Conservation (phyloP, 1,284 basidiomycete genomes). For the Singerocomus rubriflavus region DNA sequence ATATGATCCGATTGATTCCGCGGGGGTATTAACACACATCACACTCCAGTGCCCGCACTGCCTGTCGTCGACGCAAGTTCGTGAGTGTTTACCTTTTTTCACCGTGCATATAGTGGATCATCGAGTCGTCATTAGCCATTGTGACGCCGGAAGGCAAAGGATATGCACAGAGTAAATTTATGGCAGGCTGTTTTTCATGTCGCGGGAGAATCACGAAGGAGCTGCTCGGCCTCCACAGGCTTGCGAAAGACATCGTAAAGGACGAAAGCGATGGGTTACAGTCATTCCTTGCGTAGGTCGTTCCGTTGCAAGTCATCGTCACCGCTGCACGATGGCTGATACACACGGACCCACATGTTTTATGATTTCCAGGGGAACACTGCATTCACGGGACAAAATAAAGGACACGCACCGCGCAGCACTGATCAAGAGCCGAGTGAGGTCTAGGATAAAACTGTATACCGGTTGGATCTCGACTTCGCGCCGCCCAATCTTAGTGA, state of each 20-base stretch:
- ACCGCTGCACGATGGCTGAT: neutral
- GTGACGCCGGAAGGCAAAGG: neutral
- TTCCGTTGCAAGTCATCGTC: neutral
- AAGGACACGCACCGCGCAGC: neutral
- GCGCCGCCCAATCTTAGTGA: neutral
- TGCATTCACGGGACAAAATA: constrained; percentile 2
- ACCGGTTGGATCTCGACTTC: neutral
- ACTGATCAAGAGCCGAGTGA: neutral
- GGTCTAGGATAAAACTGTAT: neutral
- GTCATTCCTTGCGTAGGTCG: constrained; percentile 5
- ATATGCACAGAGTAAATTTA: neutral
- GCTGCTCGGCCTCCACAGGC: neutral
- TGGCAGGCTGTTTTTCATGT: neutral
- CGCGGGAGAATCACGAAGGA: neutral
- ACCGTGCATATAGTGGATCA: neutral
- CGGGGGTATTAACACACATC: neutral
- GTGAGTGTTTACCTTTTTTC: neutral
- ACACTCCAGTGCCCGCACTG: neutral
- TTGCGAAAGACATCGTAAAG: neutral
- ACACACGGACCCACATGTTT: neutral
- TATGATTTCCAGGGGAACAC: constrained; percentile 2
- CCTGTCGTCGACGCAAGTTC: neutral
- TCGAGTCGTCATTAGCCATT: neutral
- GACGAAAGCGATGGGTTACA: neutral
- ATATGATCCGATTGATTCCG: neutral